phyloP scores from a whole-genome alignment of 768 basidiomycete species.

The Strobilomyces confusus region DNA sequence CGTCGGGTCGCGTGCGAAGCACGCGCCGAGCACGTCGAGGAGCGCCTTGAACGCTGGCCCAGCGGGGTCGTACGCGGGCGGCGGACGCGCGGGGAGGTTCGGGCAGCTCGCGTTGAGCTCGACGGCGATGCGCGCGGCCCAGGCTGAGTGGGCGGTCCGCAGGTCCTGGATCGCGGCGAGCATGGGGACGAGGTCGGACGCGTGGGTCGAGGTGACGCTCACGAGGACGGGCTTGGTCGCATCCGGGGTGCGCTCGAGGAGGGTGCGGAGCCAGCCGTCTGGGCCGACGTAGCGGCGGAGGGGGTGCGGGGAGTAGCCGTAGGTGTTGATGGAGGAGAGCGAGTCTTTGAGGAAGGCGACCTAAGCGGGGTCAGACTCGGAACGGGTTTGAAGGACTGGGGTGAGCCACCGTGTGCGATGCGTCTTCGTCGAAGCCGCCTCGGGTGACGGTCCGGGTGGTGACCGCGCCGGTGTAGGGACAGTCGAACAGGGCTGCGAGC shows the following conservation, averaged over 20 bases:
- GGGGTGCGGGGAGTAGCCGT: conserved; percentile 82
- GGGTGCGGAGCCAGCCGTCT: conserved; percentile 46
- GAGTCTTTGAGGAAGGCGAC: conserved; percentile 53
- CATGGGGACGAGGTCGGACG: conserved; percentile 51
- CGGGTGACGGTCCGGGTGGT: conserved; percentile 76
- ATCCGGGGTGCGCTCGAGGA: conserved; percentile 34
- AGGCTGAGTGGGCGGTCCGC: conserved; percentile 34
- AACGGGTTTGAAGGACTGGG: background rate
- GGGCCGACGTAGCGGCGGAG: conserved; percentile 54
- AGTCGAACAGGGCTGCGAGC: conserved; percentile 61
- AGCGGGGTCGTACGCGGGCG: conserved; percentile 59
- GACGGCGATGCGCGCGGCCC: conserved; percentile 52
- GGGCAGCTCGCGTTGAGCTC: conserved; percentile 88
- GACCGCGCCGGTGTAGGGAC: conserved; percentile 69
- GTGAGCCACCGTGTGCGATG: conserved; percentile 49
- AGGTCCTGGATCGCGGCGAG: conserved; percentile 57
- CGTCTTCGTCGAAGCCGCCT: conserved; percentile 65
- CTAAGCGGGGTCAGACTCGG: conserved; percentile 34
- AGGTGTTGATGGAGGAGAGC: conserved; percentile 73
- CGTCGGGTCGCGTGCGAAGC: conserved; percentile 45
- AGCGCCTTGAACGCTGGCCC: conserved; percentile 43
- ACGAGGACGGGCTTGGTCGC: conserved; percentile 69
- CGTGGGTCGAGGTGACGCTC: conserved; percentile 65
- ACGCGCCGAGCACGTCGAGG: conserved; percentile 50
- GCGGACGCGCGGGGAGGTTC: conserved; percentile 61